These are phyloP conservation scores for Mikania micrantha DNA, from an alignment of 129 eudicot species.

Conservation along the genomic window DNA sequence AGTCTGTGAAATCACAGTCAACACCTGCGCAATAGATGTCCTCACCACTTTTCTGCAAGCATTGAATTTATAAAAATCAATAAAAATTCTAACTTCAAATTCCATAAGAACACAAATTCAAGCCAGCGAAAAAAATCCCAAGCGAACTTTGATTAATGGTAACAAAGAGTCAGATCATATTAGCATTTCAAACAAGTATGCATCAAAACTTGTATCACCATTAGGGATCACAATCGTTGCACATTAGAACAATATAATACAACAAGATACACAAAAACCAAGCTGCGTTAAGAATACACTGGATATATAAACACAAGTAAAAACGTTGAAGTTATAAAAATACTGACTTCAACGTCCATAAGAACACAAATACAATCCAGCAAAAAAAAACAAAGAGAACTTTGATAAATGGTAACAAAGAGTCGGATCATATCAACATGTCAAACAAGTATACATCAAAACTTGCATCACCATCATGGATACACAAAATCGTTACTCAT, in stretches of 20 bases:
- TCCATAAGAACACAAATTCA: not conserved
- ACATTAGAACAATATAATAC: not conserved
- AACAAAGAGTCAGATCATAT: not conserved
- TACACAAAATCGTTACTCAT: not conserved
- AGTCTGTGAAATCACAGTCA: conserved; percentile 59
- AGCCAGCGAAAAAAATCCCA: not conserved
- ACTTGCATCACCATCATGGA: not conserved
- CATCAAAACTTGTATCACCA: not conserved
- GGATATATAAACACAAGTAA: too few relatives aligned
- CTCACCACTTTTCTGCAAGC: conserved; percentile 48
- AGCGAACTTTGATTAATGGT: not conserved
- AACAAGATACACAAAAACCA: not conserved
- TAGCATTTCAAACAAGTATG: not conserved
- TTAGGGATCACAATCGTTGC: not conserved
- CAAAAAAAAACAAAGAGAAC: not conserved
- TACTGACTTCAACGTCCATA: not conserved
- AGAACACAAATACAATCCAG: not conserved
- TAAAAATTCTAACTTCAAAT: not conserved
- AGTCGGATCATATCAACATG: not conserved
- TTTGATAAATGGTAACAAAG: not conserved
- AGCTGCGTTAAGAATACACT: not conserved
- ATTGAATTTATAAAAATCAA: not conserved
- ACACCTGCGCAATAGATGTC: conserved; percentile 52
- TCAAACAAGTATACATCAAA: not conserved
- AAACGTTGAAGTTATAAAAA: not conserved